phyloP scores from a whole-genome alignment of 805 yeast species.

The Metschnikowia proteae region DNA sequence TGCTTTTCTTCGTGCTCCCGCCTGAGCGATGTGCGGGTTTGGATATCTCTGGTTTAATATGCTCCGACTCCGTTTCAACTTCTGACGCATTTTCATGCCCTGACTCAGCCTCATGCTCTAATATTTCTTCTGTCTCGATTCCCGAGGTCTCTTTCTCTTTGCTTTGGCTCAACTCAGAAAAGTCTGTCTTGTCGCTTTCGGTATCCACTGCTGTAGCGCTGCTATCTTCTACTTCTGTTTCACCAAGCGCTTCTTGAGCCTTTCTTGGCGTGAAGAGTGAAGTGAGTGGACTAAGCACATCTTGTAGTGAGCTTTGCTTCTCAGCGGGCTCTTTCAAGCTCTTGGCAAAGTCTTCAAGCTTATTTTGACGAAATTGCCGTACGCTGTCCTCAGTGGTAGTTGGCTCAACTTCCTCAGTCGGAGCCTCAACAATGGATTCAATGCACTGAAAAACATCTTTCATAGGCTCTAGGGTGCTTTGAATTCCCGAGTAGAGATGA shows the following conservation, averaged over 20 bases:
- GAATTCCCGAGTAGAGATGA: not conserved
- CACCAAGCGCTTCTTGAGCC: not conserved
- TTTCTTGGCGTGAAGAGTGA: not conserved
- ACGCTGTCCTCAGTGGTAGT: not conserved
- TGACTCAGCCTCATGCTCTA: not conserved
- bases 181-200: not conserved
- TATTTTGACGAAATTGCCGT: slow-evolving; percentile 1
- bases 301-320: not conserved
- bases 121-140: not conserved
- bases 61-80: not conserved
- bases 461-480: not conserved
- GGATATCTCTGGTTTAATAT: not conserved
- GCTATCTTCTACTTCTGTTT: not conserved
- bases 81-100: not conserved
- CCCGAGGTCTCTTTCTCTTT: not conserved
- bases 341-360: not conserved
- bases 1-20: not conserved
- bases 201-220: not conserved
- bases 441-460: not conserved
- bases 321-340: not conserved
- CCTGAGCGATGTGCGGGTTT: not conserved
- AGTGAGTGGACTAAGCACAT: not conserved
- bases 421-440: not conserved
- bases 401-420: not conserved
- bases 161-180: not conserved